Base-by-base conservation (phyloP, 805 yeast genomes). In the Allodekkera sacchari region DNA sequence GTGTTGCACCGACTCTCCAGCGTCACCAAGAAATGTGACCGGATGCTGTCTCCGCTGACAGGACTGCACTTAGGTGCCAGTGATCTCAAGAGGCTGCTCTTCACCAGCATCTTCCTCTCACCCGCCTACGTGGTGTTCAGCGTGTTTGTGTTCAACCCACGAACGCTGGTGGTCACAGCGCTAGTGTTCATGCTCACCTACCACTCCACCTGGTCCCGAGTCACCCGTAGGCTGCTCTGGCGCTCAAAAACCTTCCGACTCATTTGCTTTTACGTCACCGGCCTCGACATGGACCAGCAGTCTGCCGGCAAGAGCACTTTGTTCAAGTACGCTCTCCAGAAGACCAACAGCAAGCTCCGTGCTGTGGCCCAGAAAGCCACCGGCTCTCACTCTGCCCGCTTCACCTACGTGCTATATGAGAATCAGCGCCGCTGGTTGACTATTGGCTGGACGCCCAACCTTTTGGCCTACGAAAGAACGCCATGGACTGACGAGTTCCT, bases 371-470 rank as follows among this genome's bases (percentile, higher is more conserved):
- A 31, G 12, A 36, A 37, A 27, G 39, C 39, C 1, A 12, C 18
- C 18, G 33, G 34, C 6, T 32, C 32, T 15, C 48, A 50, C 2
- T 74, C 77, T 2, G 87, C 84, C 19, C 61, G 88, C 34, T 92
- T 88, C 56, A 88, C 96, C 4, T 89, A 84, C 56, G 96, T 85
- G 2, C 64, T 92, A 8, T 88, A 78, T 55, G 98, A 89, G 54
- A 89, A 89, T 54, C 97, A 89, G 61, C 75, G 98, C 50, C 77
- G 94, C 47, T 89, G 98, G 98, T 66, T 89, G 24, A 97, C 96
- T 10, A 83, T 89, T 45, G 98, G 98, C 9, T 89, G 98, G 98
- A 89, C 97, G 0, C 67, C 94, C 11, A 87, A 87, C 50, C 66
- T 92, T 52, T 66, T 92, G 39, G 79, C 94, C 30, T 89, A 89